Percentiles rank a stretch among this genome's conserved stretches.
phyloP scores from a whole-genome alignment of 164 flowering plant species.

The Vitis rotundifolia region DNA sequence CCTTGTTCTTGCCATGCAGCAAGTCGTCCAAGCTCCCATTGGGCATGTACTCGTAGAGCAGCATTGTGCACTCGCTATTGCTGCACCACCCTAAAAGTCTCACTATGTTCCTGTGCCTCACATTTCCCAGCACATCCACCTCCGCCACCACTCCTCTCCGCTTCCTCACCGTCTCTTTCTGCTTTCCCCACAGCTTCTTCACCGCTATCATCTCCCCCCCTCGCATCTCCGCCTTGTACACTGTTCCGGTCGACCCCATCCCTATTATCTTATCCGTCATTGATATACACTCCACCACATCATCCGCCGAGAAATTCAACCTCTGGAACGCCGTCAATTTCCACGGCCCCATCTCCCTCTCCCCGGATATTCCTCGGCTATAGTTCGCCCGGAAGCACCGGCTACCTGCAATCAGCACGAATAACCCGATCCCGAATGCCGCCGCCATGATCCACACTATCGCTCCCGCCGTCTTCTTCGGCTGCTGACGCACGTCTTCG shows the following conservation, averaged over 20 bases:
- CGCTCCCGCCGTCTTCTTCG: conserved; percentile 62
- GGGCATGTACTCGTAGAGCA: conserved; percentile 96
- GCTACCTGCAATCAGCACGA: conserved; percentile 61
- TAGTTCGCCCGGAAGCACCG: conserved; percentile 56
- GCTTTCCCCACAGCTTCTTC: conserved; percentile 85
- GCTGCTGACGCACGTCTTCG: conserved; percentile 24
- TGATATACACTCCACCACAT: conserved; percentile 68
- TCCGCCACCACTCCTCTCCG: conserved; percentile 79
- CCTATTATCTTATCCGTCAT: conserved; percentile 74
- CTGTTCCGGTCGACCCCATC: conserved; percentile 90
- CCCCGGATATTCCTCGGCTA: conserved; percentile 24
- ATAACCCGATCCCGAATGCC: conserved; percentile 67
- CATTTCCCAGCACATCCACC: conserved; percentile 92
- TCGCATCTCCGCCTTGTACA: conserved; percentile 90
- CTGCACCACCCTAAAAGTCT: conserved; percentile 87
- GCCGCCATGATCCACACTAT: conserved; percentile 84
- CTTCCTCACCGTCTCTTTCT: conserved; percentile 57
- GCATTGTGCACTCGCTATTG: conserved; percentile 76
- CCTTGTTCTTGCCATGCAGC: conserved; percentile 73
- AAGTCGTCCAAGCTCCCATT: conserved; percentile 86
- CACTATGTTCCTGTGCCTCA: conserved; percentile 92
- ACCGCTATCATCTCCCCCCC: conserved; percentile 95
- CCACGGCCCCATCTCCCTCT: conserved; percentile 62
- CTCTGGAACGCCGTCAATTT: conserved; percentile 88
- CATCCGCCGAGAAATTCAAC: conserved; percentile 83